These are phyloP conservation scores for Boletus rex-veris DNA, from an alignment of 768 basidiomycete species.

Conservation along the genomic window DNA sequence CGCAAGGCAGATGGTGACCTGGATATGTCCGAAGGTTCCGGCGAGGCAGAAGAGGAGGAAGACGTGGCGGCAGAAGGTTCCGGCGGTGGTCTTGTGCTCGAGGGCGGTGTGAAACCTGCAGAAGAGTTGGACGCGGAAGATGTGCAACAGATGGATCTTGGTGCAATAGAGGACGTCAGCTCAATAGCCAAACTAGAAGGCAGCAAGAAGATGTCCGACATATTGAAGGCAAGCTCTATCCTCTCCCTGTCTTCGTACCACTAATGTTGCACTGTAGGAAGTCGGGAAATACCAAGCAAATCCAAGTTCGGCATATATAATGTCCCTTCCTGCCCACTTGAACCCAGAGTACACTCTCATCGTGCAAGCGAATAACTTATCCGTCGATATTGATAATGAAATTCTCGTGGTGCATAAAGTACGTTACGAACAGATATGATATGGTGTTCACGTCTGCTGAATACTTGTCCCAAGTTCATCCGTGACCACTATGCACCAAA, in stretches of 20 bases:
- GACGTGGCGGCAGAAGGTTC: conserved; percentile 39
- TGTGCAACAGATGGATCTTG: conserved; percentile 92
- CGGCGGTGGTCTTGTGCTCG: conserved; percentile 62
- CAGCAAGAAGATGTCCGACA: conserved; percentile 85
- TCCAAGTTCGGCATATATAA: conserved; percentile 75
- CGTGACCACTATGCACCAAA: conserved; percentile 94
- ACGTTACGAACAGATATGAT: conserved; percentile 13
- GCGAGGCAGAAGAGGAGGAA: conserved; percentile 38
- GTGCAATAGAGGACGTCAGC: conserved; percentile 76
- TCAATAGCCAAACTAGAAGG: conserved; percentile 87
- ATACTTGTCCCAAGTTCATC: conserved; percentile 64
- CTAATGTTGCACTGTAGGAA: conserved; percentile 51
- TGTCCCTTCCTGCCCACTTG: conserved; percentile 76
- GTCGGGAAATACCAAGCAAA: conserved; percentile 81
- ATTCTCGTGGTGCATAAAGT: conserved; percentile 96
- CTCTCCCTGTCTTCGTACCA: background rate
- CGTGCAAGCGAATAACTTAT: conserved; percentile 95
- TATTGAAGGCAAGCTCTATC: conserved; percentile 57
- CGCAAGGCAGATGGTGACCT: conserved; percentile 56
- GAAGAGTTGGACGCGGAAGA: conserved; percentile 94
- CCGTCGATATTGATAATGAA: conserved; percentile 98
- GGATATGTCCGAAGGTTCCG: conserved; percentile 58
- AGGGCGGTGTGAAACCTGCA: conserved; percentile 89
- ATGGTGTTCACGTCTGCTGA: conserved; percentile 8
- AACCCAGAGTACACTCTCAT: conserved; percentile 97